Percentiles rank a stretch among this genome's conserved stretches.
Evolutionary conservation across 176 grass and related monocot species (phyloP).

Genomic region (Carex kokanica): DNA sequence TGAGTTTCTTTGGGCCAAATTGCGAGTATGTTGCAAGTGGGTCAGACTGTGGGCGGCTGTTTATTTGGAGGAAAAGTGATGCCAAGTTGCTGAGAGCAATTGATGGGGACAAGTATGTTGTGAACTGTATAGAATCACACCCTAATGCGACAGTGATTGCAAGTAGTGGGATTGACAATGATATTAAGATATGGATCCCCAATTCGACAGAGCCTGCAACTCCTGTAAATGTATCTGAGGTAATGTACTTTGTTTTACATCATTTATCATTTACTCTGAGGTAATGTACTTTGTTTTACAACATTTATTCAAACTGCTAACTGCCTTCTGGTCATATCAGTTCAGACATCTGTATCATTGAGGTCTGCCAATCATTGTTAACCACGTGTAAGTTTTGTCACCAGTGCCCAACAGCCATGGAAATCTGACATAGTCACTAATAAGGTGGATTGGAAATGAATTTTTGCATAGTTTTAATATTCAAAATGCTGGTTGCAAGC

Average conservation of each 20-base stretch:
- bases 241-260: constrained; percentile 27
- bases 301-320: not conserved
- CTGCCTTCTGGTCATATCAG: not conserved
- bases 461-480: not conserved
- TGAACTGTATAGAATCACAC: constrained; percentile 88
- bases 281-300: constrained; percentile 31
- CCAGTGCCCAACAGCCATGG: not conserved
- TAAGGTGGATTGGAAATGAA: not conserved
- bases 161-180: constrained; percentile 79
- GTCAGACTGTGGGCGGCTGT: constrained; percentile 76
- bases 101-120: constrained; percentile 72
- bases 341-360: not conserved
- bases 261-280: constrained; percentile 35
- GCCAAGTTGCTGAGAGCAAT: constrained; percentile 58
- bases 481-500: not conserved
- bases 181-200: constrained; percentile 86
- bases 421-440: not conserved
- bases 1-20: constrained; percentile 74
- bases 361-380: not conserved
- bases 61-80: constrained; percentile 91
- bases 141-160: constrained; percentile 56
- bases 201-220: constrained; percentile 47
- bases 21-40: constrained; percentile 88
- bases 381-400: not conserved
- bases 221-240: constrained; percentile 58